Conservation (phyloP, 75 land plant species). For the Pinus tabuliformis region DNA sequence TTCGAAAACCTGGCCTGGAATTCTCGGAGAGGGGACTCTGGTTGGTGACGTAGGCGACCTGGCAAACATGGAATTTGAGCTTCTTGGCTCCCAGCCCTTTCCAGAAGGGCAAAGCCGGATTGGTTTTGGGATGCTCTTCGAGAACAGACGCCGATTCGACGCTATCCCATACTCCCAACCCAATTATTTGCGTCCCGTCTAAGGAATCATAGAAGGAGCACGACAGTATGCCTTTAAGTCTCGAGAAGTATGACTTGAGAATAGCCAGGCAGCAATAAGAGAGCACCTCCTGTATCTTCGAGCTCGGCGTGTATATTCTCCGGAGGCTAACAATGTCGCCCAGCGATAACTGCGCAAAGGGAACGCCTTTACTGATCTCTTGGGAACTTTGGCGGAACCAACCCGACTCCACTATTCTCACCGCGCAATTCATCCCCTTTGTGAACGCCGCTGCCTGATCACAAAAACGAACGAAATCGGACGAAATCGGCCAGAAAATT, state of each 20-base stretch:
- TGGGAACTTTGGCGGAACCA: not conserved
- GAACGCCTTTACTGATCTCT: not conserved
- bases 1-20: too few species aligned
- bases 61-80: not conserved
- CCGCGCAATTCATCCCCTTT: not conserved
- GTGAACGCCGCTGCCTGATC: constrained; percentile 1
- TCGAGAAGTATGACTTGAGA: constrained; percentile 5
- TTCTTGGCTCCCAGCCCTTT: constrained; percentile 6
- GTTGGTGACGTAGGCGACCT: too few species aligned
- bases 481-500: too few species aligned
- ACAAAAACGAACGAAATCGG: too few species aligned
- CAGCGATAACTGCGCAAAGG: not conserved
- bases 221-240: not conserved
- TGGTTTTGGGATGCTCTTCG: not conserved
- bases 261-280: constrained; percentile 12
- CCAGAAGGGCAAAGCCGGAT: not conserved
- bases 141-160: not conserved
- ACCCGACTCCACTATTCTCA: not conserved
- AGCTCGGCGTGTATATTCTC: not conserved
- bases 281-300: constrained; percentile 2
- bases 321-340: constrained; percentile 10
- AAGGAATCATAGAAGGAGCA: constrained; percentile 1
- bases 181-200: constrained; percentile 3
- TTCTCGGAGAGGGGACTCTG: too few species aligned
- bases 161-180: constrained; percentile 13